These are phyloP conservation scores for Fusarium hostae DNA, from an alignment of 2,329 filamentous ascomycete species.

Conservation along the genomic window DNA sequence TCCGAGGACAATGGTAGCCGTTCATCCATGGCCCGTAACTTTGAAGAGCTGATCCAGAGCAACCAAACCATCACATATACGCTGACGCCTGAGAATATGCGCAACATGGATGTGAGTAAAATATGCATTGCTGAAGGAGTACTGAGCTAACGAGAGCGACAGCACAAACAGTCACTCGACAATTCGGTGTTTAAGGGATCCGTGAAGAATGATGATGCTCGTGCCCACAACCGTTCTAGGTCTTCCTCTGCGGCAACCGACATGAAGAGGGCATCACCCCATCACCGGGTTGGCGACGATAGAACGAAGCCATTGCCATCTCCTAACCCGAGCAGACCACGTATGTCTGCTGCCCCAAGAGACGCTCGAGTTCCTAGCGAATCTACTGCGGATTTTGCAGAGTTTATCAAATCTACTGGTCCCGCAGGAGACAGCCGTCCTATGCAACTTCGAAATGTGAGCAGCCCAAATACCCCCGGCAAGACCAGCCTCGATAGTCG, in stretches of 20 bases:
- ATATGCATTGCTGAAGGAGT: too few species aligned
- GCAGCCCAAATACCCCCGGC: slow-evolving; percentile 44
- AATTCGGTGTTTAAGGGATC: slow-evolving; percentile 55
- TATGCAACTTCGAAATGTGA: slow-evolving; percentile 51
- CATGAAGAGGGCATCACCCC: slow-evolving; percentile 46
- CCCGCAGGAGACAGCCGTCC: slow-evolving; percentile 63
- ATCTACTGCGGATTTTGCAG: slow-evolving; percentile 83
- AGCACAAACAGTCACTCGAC: slow-evolving; percentile 55
- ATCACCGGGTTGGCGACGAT: slow-evolving; percentile 35
- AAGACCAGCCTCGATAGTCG: slow-evolving; percentile 55
- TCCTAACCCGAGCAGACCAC: slow-evolving; percentile 34
- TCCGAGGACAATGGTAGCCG: slow-evolving; percentile 67
- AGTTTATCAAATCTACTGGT: slow-evolving; percentile 89
- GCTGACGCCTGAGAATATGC: slow-evolving; percentile 81
- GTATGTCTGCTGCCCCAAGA: slow-evolving; percentile 61
- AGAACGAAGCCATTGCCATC: slow-evolving; percentile 39
- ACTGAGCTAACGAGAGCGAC: slow-evolving; percentile 46
- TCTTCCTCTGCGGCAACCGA: slow-evolving; percentile 59
- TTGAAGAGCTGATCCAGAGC: slow-evolving; percentile 84
- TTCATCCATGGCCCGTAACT: slow-evolving; percentile 71
- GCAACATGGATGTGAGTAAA: slow-evolving; percentile 74
- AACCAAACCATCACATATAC: slow-evolving; percentile 87
- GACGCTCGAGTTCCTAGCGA: slow-evolving; percentile 78
- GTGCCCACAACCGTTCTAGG: slow-evolving; percentile 56
- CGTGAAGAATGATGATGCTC: slow-evolving; percentile 61